These are phyloP conservation scores for Sclerospora graminicola DNA, from an alignment of 352 stramenopile species.

Conservation along the genomic window DNA sequence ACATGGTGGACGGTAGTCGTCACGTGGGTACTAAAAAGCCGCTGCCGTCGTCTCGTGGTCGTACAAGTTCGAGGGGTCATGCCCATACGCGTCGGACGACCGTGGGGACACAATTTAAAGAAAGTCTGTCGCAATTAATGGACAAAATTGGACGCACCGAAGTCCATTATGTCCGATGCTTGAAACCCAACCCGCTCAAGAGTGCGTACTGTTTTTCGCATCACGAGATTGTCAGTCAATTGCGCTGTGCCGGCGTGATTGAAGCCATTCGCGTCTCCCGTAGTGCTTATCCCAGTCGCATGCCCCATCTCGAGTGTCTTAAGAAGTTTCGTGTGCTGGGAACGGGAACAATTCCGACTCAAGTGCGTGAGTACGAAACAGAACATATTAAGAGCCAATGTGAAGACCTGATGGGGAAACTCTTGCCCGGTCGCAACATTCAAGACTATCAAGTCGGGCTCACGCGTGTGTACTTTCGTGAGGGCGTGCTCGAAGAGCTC, in stretches of 20 bases:
- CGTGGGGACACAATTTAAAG: slow-evolving; percentile 80
- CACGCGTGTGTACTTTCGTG: slow-evolving; percentile 79
- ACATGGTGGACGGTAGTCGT: slow-evolving; percentile 25
- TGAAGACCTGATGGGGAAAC: slow-evolving; percentile 53
- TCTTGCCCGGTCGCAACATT: slow-evolving; percentile 63
- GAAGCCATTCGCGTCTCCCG: slow-evolving; percentile 81
- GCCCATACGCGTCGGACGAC: slow-evolving; percentile 58
- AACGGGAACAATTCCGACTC: slow-evolving; percentile 18
- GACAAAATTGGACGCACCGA: slow-evolving; percentile 81
- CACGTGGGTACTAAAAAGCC: background rate
- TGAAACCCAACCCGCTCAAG: slow-evolving; percentile 78
- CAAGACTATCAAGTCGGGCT: slow-evolving; percentile 81
- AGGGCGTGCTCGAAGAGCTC: slow-evolving; percentile 70
- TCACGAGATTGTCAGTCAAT: slow-evolving; percentile 66
- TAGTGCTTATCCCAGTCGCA: slow-evolving; percentile 74
- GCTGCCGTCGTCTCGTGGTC: no score
- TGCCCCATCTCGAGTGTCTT: slow-evolving; percentile 66
- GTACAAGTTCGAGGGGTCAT: slow-evolving; percentile 11
- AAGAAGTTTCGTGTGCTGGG: slow-evolving; percentile 71
- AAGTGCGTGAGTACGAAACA: slow-evolving; percentile 34
- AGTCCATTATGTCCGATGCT: slow-evolving; percentile 79
- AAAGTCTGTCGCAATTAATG: slow-evolving; percentile 75
- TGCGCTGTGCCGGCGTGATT: slow-evolving; percentile 79
- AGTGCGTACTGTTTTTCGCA: slow-evolving; percentile 64
- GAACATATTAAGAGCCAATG: slow-evolving; percentile 47